phyloP scores from a whole-genome alignment of 345 rosid genomes.

The Ricinus communis region DNA sequence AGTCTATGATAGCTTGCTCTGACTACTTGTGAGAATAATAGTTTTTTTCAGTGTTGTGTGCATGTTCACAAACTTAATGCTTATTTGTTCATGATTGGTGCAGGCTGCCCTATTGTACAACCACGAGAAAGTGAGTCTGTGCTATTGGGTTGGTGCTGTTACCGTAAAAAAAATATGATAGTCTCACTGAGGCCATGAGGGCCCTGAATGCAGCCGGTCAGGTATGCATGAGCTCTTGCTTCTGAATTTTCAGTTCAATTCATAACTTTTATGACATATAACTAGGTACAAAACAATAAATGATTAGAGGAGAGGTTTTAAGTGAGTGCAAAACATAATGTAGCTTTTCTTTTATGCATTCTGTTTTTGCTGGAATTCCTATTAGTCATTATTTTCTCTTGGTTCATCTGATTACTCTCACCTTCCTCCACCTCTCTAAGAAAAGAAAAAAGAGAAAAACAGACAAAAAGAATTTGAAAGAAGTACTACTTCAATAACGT shows the following conservation, averaged over 20 bases:
- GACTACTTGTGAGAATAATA: not conserved
- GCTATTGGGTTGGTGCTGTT: constrained; percentile 83
- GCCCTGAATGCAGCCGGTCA: constrained; percentile 84
- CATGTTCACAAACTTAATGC: not conserved
- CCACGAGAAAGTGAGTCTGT: constrained; percentile 90
- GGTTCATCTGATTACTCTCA: no score
- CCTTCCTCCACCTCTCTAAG: no score
- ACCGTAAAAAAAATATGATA: constrained; percentile 67
- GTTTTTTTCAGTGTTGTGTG: not conserved
- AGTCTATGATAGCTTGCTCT: not conserved
- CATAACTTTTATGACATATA: not conserved
- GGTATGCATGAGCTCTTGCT: constrained; percentile 36
- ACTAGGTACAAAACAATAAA: not conserved
- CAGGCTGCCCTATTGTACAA: constrained; percentile 86
- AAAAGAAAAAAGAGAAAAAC: no score
- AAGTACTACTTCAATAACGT: no score
- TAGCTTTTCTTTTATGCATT: no score
- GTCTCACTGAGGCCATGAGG: constrained; percentile 81
- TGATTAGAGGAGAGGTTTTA: no score
- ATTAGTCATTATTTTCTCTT: no score
- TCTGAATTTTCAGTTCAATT: not conserved
- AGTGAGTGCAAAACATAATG: no score
- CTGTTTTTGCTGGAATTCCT: no score
- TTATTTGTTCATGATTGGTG: not conserved
- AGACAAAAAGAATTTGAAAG: no score